These are phyloP conservation scores for Coemansia sp. DNA, from an alignment of 192 early-diverging fungal species.

Conservation along the genomic window DNA sequence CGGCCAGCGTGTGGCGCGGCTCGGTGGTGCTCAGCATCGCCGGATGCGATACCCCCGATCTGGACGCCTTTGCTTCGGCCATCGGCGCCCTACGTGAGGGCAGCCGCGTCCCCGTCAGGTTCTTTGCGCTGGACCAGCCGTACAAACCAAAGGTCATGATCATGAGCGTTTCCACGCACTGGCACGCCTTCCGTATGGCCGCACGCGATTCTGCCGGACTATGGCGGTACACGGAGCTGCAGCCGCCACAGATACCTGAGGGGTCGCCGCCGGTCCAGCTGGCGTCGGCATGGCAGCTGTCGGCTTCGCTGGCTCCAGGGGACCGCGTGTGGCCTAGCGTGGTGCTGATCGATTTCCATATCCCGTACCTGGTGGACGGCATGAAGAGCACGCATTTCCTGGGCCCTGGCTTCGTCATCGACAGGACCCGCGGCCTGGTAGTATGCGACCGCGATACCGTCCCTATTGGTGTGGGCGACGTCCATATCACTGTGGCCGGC, in stretches of 20 bases:
- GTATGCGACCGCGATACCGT: constrained; percentile 87
- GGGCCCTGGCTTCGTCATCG: constrained; percentile 72
- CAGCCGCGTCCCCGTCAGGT: constrained; percentile 64
- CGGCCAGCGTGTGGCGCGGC: constrained; percentile 67
- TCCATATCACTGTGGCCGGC: constrained; percentile 86
- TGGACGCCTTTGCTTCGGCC: constrained; percentile 77
- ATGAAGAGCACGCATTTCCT: constrained; percentile 64
- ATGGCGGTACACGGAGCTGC: constrained; percentile 74
- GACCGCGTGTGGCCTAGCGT: constrained; percentile 75
- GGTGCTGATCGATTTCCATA: constrained; percentile 76
- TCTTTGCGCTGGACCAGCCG: constrained; percentile 77
- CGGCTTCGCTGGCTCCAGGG: constrained; percentile 70
- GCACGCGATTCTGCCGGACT: constrained; percentile 75
- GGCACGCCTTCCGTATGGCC: constrained; percentile 79
- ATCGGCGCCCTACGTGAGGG: constrained; percentile 73
- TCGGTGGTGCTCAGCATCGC: constrained; percentile 74
- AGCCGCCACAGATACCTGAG: constrained; percentile 46
- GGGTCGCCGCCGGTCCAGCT: constrained; percentile 62
- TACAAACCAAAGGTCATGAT: constrained; percentile 81
- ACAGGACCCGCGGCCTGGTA: constrained; percentile 72
- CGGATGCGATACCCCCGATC: constrained; percentile 65
- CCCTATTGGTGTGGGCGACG: constrained; percentile 82
- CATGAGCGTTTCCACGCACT: constrained; percentile 85
- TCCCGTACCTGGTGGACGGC: constrained; percentile 78
- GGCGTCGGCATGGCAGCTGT: constrained; percentile 71